Base-by-base conservation (phyloP, 768 basidiomycete genomes). In the Suillus decipiens region DNA sequence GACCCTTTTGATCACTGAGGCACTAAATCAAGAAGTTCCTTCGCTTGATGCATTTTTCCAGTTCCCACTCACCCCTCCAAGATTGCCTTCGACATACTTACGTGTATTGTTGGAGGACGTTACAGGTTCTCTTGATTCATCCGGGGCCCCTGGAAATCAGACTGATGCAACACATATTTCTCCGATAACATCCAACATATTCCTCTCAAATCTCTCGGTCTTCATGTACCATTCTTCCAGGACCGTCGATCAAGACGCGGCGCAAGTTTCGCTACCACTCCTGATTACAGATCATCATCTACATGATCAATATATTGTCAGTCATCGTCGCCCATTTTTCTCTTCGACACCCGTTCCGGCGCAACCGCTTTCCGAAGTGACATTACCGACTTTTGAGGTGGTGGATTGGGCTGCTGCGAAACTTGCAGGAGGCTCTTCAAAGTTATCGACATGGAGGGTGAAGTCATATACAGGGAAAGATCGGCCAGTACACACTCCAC, bases 271-370 rank as follows among this genome's bases (percentile, higher is more conserved):
- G 31, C 80, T 82, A 15, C 94, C 94, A 14, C 75, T 96, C 50
- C 69, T 96, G 19, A 83, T 95, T 55, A 87, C 86, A 11, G 95
- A 96, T 69, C 81, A 81, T n/a, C 75, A 85, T 65, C 83, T 96
- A 19, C 71, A 79, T 15, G 75, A 74, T 7, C 89, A 91, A 64
- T 90, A 90, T 72, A 66, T 79, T 41, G 59, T 71, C 22, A 62
- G 64, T 7, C 84, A 85, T 69, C 55, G 69, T 47, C 83, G 84
- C 61, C 84, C 84, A 24, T 71, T 71, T 43, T 64, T 74, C 10
- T 51, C 61, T 61, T 66, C 63, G 28, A 69, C 66, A 31, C 39
- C 64, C 33, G 64, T 41, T 37, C 55, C 53, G 17, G 59, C 37
- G 15, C 66, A 68, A 43, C 64, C 59, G 51, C 71, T 71, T n/a